Base-by-base conservation (phyloP, 75 land plant species). In the Larix kaempferi region DNA sequence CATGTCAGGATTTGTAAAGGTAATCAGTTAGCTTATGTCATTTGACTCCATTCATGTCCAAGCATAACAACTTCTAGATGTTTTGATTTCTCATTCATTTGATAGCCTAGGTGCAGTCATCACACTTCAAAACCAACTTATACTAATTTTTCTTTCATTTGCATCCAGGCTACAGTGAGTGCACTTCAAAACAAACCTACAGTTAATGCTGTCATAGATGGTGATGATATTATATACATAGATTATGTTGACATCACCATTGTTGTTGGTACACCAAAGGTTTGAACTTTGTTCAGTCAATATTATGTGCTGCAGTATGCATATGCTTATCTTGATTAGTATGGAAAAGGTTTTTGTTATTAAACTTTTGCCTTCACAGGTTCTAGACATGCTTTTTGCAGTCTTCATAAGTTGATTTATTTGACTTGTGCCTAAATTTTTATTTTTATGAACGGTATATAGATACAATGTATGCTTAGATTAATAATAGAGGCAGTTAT, bases 1-100 rank as follows among this genome's bases (percentile, higher is more conserved):
- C 39, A 96, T 96, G 99, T 96, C 99, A 6, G 98, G 94, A 10
- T 96, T 96, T 91, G 89, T 96, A 21, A 96, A 96, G 87, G 99
- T 94, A 87, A n/a, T 71, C 26, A 19, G 67, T 29, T 33, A 66
- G 6, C 5, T 27, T 66, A 33, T 7, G 52, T 56, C 69, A 26
- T 17, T 59, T 62, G 63, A 39, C 37, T 49, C 17, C 26, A 78
- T 71, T 16, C 67, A 16, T 35, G 21, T 49, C 23, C n/a, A 61
- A 74, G 37, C 17, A 75, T 39, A 17, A 14, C 60, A 27, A 22
- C 49, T 39, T 57, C 4, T 59, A n/a, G 15, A 41, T 44, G 25
- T 15, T 49, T 22, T 60, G 56, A 41, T 23, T 26, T 37, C 27
- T 23, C 29, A 10, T 59, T 12, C 5, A 60, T 77, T 27, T 77